Base-by-base conservation (phyloP, 1,284 basidiomycete species). In the Vanrija sp. region DNA sequence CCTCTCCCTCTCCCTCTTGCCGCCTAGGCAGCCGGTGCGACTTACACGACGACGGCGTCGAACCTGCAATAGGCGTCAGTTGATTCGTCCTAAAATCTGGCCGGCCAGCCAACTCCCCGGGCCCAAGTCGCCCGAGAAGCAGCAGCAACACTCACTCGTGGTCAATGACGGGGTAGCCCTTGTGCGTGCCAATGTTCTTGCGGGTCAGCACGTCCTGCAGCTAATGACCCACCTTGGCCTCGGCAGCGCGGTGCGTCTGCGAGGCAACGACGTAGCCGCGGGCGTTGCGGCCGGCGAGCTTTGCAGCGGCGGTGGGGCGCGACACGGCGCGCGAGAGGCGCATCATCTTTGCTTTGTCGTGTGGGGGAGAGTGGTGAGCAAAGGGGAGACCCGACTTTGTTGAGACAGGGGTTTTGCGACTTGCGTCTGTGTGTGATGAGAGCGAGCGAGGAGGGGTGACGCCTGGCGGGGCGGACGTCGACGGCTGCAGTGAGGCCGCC, bases 41-140 rank as follows among this genome's bases (percentile, higher is more conserved):
- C 91, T 78, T 71, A 94, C 92, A 96, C 89, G 59, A 97, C 93
- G 67, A 97, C 85, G 35, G 93, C 92, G 80, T 97, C 93, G 76
- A 92, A 96, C 78, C 93, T 88, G 58, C 45, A 38, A 6, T 31
- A 31, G 23, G 16, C 24, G 53, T 58, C 47, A 54, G 49, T 41
- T 15, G n/a, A 3, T 20, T 22, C 41, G 39, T 39, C 37, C 9
- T 20, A 42, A 7, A 18, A 24, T 15, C 16, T 39, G 19, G 6
- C 39, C 41, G 53, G 42, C 38, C 44, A 31, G n/a, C n/a, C n/a
- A n/a, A n/a, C n/a, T n/a, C n/a, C n/a, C n/a, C n/a, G 24, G 5
- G 24, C 4, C 24, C 27, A 6, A 12, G 27, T 12, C 12, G 31
- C 31, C n/a, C n/a, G 4, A 31, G 31, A 9, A 20, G 18, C 37